phyloP scores from a whole-genome alignment of 306 rosid species.

The Vachellia pachyceras region DNA sequence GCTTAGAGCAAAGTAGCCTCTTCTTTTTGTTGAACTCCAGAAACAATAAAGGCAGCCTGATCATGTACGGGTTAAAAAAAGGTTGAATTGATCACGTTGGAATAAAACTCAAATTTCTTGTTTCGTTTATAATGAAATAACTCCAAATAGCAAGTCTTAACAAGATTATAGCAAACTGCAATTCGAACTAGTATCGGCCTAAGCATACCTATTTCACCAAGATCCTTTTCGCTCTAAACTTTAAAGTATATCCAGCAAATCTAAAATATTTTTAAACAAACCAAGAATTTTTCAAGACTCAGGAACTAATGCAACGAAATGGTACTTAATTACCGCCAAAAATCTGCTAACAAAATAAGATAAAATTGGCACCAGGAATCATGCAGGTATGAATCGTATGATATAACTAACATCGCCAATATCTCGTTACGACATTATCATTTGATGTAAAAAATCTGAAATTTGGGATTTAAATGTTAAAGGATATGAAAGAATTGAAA shows the following conservation, averaged over 20 bases:
- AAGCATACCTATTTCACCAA: slow-evolving; percentile 1
- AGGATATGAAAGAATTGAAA: neutral
- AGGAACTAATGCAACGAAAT: neutral
- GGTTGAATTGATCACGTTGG: neutral
- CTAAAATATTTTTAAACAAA: neutral
- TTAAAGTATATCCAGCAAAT: neutral
- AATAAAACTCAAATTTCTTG: neutral
- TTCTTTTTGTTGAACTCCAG: neutral
- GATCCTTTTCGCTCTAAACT: neutral
- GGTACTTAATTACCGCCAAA: neutral
- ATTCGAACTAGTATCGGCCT: slow-evolving; percentile 17
- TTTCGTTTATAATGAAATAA: neutral
- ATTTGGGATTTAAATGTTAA: slow-evolving; percentile 32
- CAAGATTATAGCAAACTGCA: neutral
- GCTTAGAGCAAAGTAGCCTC: neutral
- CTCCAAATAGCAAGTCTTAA: neutral
- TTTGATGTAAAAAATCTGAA: slow-evolving; percentile 42
- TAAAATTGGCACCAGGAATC: neutral
- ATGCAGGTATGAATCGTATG: neutral
- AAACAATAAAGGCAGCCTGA: slow-evolving; percentile 1
- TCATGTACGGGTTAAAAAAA: neutral
- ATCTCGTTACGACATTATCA: slow-evolving; percentile 18
- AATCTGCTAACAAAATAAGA: neutral
- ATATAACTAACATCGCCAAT: neutral
- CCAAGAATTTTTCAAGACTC: neutral